Percentiles rank a stretch among this genome's conserved stretches.
phyloP scores from a whole-genome alignment of 768 basidiomycete species.

The Mycena vulgaris region DNA sequence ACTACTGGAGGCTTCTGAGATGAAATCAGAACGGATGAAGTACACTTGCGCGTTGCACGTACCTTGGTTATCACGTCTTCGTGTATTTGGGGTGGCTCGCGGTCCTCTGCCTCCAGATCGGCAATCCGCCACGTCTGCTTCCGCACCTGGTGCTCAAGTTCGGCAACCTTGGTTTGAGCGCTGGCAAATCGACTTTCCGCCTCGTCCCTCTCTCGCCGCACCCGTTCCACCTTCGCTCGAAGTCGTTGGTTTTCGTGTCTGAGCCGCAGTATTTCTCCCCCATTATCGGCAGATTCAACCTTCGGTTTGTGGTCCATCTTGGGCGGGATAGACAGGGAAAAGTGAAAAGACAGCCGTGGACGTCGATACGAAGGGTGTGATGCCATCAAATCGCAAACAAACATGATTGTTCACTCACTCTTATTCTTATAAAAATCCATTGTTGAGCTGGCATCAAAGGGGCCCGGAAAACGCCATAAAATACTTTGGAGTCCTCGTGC shows the following conservation, averaged over 20 bases:
- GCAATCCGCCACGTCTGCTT: neutral
- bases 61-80: neutral
- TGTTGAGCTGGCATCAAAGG: no score
- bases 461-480: no score
- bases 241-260: slow-evolving; percentile 7
- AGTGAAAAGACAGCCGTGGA: neutral
- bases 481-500: no score
- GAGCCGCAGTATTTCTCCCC: slow-evolving; percentile 5
- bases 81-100: neutral
- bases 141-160: slow-evolving; percentile 10
- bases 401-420: no score
- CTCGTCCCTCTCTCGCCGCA: slow-evolving; percentile 14
- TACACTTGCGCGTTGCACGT: neutral
- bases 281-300: neutral
- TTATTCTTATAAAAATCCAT: no score
- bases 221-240: slow-evolving; percentile 9
- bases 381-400: neutral
- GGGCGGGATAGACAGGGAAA: neutral
- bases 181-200: neutral
- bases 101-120: neutral
- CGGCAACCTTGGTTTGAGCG: neutral
- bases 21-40: neutral
- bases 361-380: no score
- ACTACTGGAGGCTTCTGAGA: neutral
- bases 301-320: neutral